Percentiles rank a stretch among this genome's conserved stretches.
phyloP scores from a whole-genome alignment of 2,329 filamentous ascomycete genomes.

The Monosporascus sp. region DNA sequence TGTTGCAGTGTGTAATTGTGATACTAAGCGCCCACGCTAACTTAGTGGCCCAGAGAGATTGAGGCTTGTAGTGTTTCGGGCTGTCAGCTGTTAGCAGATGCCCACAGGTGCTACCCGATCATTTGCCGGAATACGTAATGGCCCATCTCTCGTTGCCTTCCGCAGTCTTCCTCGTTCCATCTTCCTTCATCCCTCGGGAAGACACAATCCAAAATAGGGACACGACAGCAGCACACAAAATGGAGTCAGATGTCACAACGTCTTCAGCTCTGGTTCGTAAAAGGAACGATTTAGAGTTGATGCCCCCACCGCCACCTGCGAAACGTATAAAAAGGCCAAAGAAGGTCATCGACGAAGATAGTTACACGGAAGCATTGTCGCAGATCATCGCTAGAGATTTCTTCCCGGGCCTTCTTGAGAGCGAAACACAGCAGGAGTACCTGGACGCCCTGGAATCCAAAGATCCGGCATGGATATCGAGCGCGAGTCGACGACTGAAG shows the following conservation, averaged over 20 bases:
- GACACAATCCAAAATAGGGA: too few relatives aligned
- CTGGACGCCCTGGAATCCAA: constrained; percentile 84
- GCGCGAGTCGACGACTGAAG: constrained; percentile 64
- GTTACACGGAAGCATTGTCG: constrained; percentile 83
- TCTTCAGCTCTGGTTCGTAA: constrained; percentile 63
- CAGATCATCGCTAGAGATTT: constrained; percentile 96
- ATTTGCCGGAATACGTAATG: too few relatives aligned
- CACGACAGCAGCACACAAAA: constrained; percentile 15
- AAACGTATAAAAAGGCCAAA: constrained; percentile 91
- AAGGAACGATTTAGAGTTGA: constrained; percentile 62
- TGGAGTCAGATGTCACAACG: constrained; percentile 30
- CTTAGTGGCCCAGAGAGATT: too few relatives aligned
- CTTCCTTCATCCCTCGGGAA: too few relatives aligned
- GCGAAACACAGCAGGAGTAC: constrained; percentile 85
- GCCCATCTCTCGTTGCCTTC: too few relatives aligned
- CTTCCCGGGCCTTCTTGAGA: constrained; percentile 85
- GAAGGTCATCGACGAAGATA: constrained; percentile 86
- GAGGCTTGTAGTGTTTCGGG: too few relatives aligned
- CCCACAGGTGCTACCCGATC: too few relatives aligned
- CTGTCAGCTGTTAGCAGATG: too few relatives aligned
- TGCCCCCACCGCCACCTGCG: constrained; percentile 78
- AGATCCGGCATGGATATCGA: constrained; percentile 79
- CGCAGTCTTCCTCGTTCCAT: too few relatives aligned
- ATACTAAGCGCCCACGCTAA: too few relatives aligned
- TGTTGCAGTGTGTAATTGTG: too few relatives aligned